A percentile compares a stretch with the other conserved stretches of the same genome.
phyloP scores from a whole-genome alignment of 106 monocot genomes.

The Hemerocallis citrina region DNA sequence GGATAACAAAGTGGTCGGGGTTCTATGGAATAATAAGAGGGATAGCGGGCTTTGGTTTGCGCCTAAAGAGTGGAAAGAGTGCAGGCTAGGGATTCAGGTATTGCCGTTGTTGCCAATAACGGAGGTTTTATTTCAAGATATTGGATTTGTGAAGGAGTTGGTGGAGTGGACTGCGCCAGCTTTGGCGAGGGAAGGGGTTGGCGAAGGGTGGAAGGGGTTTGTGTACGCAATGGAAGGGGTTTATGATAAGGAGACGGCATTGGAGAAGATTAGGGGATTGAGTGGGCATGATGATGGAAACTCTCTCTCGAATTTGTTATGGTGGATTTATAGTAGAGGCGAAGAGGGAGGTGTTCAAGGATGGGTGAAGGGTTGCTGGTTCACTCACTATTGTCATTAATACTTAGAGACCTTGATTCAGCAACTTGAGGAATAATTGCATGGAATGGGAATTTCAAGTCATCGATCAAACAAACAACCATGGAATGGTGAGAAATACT shows the following conservation, averaged over 20 bases:
- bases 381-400: slow-evolving; percentile 43
- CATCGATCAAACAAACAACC: no score
- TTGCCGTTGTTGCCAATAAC: slow-evolving; percentile 73
- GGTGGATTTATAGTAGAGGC: slow-evolving; percentile 82
- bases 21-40: slow-evolving; percentile 87
- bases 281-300: slow-evolving; percentile 77
- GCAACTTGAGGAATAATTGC: no score
- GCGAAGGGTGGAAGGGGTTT: slow-evolving; percentile 94
- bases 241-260: slow-evolving; percentile 50
- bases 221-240: slow-evolving; percentile 81
- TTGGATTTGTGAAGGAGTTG: slow-evolving; percentile 43
- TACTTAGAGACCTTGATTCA: neutral
- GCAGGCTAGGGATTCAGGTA: slow-evolving; percentile 81
- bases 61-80: slow-evolving; percentile 72
- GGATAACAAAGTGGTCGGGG: slow-evolving; percentile 72
- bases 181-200: slow-evolving; percentile 64
- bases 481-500: no score
- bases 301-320: slow-evolving; percentile 78
- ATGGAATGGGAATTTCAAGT: no score
- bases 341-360: slow-evolving; percentile 20
- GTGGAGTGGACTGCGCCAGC: slow-evolving; percentile 71
- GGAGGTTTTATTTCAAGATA: slow-evolving; percentile 60
- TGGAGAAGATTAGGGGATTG: slow-evolving; percentile 50
- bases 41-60: slow-evolving; percentile 95
- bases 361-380: slow-evolving; percentile 30